phyloP scores from a whole-genome alignment of 1,284 basidiomycete species.

The Agroathelia rolfsii region DNA sequence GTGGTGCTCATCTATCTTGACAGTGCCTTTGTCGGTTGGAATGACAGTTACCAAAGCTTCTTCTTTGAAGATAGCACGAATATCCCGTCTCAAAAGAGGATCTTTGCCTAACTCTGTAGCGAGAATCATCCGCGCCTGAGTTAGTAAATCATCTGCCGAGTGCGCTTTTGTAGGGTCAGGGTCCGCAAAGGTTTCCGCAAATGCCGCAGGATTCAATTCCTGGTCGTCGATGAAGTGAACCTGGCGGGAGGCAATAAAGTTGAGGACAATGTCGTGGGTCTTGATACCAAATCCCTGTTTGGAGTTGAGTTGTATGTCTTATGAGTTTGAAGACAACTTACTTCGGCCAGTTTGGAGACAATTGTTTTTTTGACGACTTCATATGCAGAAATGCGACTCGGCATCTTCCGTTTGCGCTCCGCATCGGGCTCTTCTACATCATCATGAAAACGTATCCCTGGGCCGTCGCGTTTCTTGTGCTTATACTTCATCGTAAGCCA shows the following conservation, averaged over 20 bases:
- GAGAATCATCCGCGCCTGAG: constrained; percentile 76
- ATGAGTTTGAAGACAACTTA: constrained; percentile 21
- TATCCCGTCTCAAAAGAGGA: constrained; percentile 76
- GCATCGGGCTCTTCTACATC: constrained; percentile 40
- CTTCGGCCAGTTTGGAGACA: constrained; percentile 68
- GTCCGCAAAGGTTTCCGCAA: constrained; percentile 72
- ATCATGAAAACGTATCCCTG: constrained; percentile 59
- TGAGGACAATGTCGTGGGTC: constrained; percentile 72
- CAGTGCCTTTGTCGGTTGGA: constrained; percentile 87
- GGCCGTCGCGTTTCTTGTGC: constrained; percentile 57
- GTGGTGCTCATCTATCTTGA: constrained; percentile 86
- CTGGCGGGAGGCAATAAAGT: constrained; percentile 54
- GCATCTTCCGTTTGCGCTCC: constrained; percentile 67
- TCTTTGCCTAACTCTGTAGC: constrained; percentile 91
- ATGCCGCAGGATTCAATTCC: constrained; percentile 61
- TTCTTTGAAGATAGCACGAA: constrained; percentile 70
- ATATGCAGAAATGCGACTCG: constrained; percentile 80
- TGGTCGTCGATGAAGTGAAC: constrained; percentile 71
- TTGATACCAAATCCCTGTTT: constrained; percentile 69
- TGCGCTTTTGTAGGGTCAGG: constrained; percentile 48
- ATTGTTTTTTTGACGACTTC: constrained; percentile 78
- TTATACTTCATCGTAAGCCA: constrained; percentile 87
- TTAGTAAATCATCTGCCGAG: constrained; percentile 50
- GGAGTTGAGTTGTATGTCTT: constrained; percentile 6
- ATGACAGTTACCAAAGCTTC: constrained; percentile 75